A percentile compares a stretch with the other conserved stretches of the same genome.
phyloP scores from a whole-genome alignment of 768 basidiomycete genomes.

The Grammothele lineata region DNA sequence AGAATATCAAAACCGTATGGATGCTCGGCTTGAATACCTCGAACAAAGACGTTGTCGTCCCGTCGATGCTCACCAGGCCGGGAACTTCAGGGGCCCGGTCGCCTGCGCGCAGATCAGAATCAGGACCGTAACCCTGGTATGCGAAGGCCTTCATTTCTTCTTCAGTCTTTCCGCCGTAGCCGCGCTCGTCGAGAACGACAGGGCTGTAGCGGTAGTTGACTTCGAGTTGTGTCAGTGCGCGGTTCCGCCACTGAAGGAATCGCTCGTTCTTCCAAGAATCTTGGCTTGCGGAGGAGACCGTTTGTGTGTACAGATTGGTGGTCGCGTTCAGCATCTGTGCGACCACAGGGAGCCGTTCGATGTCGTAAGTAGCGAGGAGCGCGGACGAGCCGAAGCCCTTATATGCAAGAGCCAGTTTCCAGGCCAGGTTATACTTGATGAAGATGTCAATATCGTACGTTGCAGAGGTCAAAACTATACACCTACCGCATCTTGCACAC shows the following conservation, averaged over 20 bases:
- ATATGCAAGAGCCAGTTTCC: constrained; percentile 27
- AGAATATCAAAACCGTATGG: constrained; percentile 32
- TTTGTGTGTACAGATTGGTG: constrained; percentile 7
- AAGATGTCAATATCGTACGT: background rate
- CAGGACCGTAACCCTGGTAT: constrained; percentile 13
- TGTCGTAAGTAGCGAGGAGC: constrained; percentile 24
- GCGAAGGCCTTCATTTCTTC: constrained; percentile 14
- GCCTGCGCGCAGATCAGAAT: constrained; percentile 32
- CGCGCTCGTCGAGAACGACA: constrained; percentile 37
- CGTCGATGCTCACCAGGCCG: constrained; percentile 16
- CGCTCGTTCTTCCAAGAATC: background rate
- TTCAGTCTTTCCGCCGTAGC: constrained; percentile 16
- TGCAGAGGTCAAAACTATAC: background rate
- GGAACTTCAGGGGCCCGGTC: constrained; percentile 46
- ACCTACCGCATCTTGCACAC: constrained; percentile 25
- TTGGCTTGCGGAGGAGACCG: background rate
- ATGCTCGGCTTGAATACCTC: constrained; percentile 20
- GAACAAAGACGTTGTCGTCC: constrained; percentile 22
- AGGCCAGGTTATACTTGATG: constrained; percentile 25
- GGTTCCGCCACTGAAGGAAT: constrained; percentile 23
- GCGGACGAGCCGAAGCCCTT: constrained; percentile 20
- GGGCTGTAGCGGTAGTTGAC: constrained; percentile 52
- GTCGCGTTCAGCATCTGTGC: constrained; percentile 27
- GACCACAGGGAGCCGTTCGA: constrained; percentile 28
- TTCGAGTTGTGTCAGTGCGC: constrained; percentile 37